Evolutionary conservation across 495 filamentous ascomycete species (phyloP), one percentile per base, ranked within the genome.

Genomic region (Aspergillus ellipticus): DNA sequence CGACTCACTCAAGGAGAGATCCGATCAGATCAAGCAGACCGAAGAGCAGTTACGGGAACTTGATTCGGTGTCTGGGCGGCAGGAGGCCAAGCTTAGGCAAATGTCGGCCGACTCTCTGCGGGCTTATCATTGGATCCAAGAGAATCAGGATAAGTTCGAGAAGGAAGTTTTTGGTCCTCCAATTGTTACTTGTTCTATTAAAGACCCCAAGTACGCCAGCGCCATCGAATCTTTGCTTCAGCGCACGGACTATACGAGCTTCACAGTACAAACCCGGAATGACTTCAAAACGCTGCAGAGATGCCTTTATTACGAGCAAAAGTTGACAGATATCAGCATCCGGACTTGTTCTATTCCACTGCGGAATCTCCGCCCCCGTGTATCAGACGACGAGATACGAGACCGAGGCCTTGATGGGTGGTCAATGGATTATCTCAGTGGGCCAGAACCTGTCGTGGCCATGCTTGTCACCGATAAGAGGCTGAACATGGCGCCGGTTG

Each of bases 121-220:
- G 61, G 87, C 85, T 20, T 96, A 92, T 83, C 79, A 84, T 45
- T 97, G 92, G 89, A 71, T 97, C 53, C 78, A 86, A 57, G 65
- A 84, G 2, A 84, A 97, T 67, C 82, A 79, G 41, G 67, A 81
- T 59, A 66, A 79, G 22, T 97, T 97, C 54, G 82, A 92, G 66
- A 83, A 87, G 51, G 80, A 88, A 58, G 86, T 97, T 20, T 92
- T 90, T 68, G 92, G 90, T 0, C 94, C 94, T 16, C 85, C 94
- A 0, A 79, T 93, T 54, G 72, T 99, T 13, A 84, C 79, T 20
- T 96, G 93, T 68, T 88, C 88, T 0, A 69, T 97, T 33, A 92
- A 87, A 53, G 84, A 96, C 64, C 81, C 81, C 15, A 80, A 73
- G 51, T 92, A 87, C 63, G 85, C 86, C 20, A 78, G 90, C 64